Evolutionary conservation across 345 rosid genomes (phyloP), one percentile per base, ranked within the genome.

Genomic region (Streptanthus diversifolius): DNA sequence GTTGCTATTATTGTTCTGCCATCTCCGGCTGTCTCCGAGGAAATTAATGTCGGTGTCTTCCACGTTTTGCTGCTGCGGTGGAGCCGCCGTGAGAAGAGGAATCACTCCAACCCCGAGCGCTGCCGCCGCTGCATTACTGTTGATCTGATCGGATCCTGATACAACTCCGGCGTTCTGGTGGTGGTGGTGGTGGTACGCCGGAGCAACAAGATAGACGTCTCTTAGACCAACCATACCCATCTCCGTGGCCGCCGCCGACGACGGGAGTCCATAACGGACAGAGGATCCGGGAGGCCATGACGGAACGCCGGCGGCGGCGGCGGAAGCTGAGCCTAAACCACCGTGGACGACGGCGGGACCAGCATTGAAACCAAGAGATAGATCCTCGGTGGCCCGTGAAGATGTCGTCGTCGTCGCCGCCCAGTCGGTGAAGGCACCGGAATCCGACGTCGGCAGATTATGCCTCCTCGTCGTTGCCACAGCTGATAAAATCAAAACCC

Each of bases 391-490:
- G 44, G 86, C 85, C 15, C 87, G 90, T 40, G 89, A 79, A 36
- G 89, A 67, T 29, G 90, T 71, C 49, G 95, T 74, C 29, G 91
- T 73, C 18, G 92, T 70, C 10, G 88, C 64, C 3, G 87, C 81
- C 98, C 97, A 93, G 80, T 91, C 99, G 27, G 91, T 91, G 68
- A 91, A 91, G 48, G 98, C 97, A 77, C 97, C 96, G 29, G 98
- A 84, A 68, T 92, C 98, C 18, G 96, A 88, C 72, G 72, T 56
- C 47, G 87, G 71, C 8, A 87, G 77, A 74, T 77, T 77, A 65
- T 87, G 90, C 80, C 96, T 82, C 91, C 98, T 83, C 82, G 96
- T 84, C 65, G 95, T 91, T 87, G 99, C 99, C 99, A 95, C 97
- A 58, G 77, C 77, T 77, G 72, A 70, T 57, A 83, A 82, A 86